These are phyloP conservation scores for Ustilago xerochloae DNA, from an alignment of 1,284 basidiomycete genomes.

Conservation along the genomic window DNA sequence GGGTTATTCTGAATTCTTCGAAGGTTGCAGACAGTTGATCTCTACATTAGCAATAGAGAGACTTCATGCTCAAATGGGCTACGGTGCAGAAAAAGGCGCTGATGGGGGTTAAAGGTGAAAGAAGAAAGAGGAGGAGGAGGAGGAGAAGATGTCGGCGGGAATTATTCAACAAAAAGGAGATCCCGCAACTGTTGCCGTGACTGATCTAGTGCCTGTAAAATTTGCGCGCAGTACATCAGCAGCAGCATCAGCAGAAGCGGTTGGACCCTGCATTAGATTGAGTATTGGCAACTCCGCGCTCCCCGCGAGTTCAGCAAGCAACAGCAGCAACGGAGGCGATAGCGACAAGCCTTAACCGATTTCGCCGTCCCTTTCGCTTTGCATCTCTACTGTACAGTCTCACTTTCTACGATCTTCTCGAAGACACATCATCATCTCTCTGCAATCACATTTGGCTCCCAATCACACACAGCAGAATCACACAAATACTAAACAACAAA, in stretches of 20 bases:
- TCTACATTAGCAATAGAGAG: background rate
- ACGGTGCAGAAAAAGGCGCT: background rate
- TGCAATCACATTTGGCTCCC: too few species aligned
- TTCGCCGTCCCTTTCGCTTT: too few species aligned
- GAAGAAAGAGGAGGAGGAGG: background rate
- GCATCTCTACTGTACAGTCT: too few species aligned
- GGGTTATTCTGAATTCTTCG: background rate
- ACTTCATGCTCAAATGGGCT: background rate
- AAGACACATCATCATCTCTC: too few species aligned
- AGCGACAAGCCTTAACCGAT: too few species aligned
- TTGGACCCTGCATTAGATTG: constrained; percentile 13
- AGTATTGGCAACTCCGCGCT: background rate
- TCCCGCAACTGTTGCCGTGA: background rate
- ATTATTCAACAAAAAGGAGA: background rate
- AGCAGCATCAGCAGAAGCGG: too few species aligned
- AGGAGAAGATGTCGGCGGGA: background rate
- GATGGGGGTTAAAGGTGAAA: too few species aligned
- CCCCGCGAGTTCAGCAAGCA: too few species aligned
- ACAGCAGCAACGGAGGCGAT: too few species aligned
- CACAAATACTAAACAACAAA: too few species aligned
- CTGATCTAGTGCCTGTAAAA: constrained; percentile 3
- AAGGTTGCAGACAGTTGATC: background rate
- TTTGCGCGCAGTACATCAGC: constrained; percentile 1
- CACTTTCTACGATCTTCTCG: too few species aligned
- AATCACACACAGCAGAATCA: too few species aligned